Conservation (phyloP, 176 grass and related monocot genomes). For the Oryza longistaminata region DNA sequence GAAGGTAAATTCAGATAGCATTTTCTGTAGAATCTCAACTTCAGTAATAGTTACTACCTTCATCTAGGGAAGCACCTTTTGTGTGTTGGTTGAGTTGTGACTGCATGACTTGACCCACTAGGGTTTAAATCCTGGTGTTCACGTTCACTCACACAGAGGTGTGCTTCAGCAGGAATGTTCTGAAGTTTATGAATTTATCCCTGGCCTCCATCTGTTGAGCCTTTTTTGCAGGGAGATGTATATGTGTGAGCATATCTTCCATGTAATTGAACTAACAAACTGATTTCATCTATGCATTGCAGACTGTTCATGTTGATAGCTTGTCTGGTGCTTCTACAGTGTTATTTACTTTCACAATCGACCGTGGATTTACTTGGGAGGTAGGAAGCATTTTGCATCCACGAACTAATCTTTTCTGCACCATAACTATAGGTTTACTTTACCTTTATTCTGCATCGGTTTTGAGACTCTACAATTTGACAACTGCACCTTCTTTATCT, state of each 20-base stretch:
- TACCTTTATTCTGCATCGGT: slow-evolving; percentile 18
- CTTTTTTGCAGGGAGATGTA: not conserved
- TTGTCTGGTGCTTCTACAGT: slow-evolving; percentile 86
- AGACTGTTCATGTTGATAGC: slow-evolving; percentile 85
- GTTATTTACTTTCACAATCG: slow-evolving; percentile 78
- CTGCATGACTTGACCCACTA: not conserved
- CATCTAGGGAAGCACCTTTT: not conserved
- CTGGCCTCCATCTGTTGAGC: not conserved
- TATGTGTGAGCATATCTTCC: not conserved
- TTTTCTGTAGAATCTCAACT: not conserved
- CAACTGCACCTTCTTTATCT: slow-evolving; percentile 13
- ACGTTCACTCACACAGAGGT: not conserved
- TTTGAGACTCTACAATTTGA: slow-evolving; percentile 35
- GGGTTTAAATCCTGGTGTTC: not conserved
- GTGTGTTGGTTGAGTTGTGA: not conserved
- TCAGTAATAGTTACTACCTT: not conserved
- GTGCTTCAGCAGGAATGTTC: not conserved
- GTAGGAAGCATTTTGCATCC: slow-evolving; percentile 42
- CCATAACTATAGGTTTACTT: not conserved
- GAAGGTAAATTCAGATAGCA: slow-evolving; percentile 56
- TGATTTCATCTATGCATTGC: slow-evolving; percentile 52
- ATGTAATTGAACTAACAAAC: slow-evolving; percentile 21
- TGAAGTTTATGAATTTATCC: not conserved
- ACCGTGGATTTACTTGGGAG: slow-evolving; percentile 87
- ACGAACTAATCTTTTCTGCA: not conserved